Evolutionary conservation across 495 filamentous ascomycete genomes (phyloP).

Genomic region (Neurospora terricola): DNA sequence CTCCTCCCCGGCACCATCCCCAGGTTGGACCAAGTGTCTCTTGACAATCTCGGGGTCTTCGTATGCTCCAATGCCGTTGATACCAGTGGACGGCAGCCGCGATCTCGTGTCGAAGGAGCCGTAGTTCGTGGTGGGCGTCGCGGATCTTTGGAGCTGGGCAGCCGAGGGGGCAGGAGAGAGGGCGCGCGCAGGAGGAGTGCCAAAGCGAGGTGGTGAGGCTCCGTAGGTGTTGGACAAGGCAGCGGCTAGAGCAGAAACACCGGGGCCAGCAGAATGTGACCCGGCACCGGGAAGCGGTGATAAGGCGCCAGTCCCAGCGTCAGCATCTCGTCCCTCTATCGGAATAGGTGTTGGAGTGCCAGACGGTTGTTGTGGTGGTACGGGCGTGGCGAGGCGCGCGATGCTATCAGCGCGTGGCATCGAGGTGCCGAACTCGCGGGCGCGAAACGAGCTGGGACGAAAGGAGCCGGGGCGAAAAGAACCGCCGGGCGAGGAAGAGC

Average conservation of each 20-base stretch:
- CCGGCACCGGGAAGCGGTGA: conserved; percentile 45
- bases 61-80: conserved; percentile 36
- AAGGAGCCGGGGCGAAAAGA: conserved; percentile 24
- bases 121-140: conserved; percentile 51
- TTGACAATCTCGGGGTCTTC: conserved; percentile 77
- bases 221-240: conserved; percentile 58
- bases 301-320: conserved; percentile 22
- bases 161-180: conserved; percentile 43
- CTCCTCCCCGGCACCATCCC: conserved; percentile 35
- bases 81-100: conserved; percentile 30
- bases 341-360: conserved; percentile 37
- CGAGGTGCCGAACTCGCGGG: conserved; percentile 32
- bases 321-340: conserved; percentile 16
- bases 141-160: conserved; percentile 35
- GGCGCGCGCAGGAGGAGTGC: conserved; percentile 44
- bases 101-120: conserved; percentile 64
- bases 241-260: conserved; percentile 66
- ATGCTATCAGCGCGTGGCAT: conserved; percentile 54
- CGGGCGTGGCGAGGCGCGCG: conserved; percentile 63
- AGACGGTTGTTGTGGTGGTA: conserved; percentile 33
- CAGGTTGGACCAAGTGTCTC: conserved; percentile 67
- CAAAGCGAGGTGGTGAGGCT: conserved; percentile 49
- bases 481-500: conserved; percentile 32
- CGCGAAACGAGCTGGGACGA: conserved; percentile 31
- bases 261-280: conserved; percentile 48